These are phyloP conservation scores for Daedaleopsis sinensis DNA, from an alignment of 768 basidiomycete species.

Conservation along the genomic window DNA sequence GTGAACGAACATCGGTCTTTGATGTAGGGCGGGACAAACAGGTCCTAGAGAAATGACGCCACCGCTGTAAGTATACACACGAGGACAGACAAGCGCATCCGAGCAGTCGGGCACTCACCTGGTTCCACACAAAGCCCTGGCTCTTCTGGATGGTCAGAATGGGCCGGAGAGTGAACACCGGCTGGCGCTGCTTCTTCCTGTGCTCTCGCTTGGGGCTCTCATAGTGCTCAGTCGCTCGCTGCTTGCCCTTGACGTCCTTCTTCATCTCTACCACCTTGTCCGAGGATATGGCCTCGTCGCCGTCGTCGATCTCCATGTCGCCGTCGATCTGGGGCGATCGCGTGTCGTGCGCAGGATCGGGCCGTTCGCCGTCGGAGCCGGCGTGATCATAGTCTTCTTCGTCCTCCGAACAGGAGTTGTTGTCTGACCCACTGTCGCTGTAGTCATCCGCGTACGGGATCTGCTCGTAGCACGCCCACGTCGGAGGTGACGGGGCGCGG, in stretches of 20 bases:
- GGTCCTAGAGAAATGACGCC: slow-evolving; percentile 51
- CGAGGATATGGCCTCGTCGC: slow-evolving; percentile 37
- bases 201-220: slow-evolving; percentile 51
- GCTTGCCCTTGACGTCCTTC: slow-evolving; percentile 79
- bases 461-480: slow-evolving; percentile 92
- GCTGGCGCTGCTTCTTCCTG: slow-evolving; percentile 56
- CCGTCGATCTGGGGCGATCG: slow-evolving; percentile 35
- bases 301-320: slow-evolving; percentile 57
- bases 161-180: slow-evolving; percentile 68
- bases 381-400: slow-evolving; percentile 59
- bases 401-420: slow-evolving; percentile 74
- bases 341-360: slow-evolving; percentile 31
- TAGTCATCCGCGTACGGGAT: slow-evolving; percentile 71
- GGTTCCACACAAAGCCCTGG: slow-evolving; percentile 92
- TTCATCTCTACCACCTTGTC: slow-evolving; percentile 44
- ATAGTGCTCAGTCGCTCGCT: slow-evolving; percentile 71
- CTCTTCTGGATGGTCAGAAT: slow-evolving; percentile 86
- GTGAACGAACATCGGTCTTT: slow-evolving; percentile 81
- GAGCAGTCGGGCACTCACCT: slow-evolving; percentile 49
- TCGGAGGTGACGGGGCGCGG: slow-evolving; percentile 80
- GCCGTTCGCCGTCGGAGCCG: slow-evolving; percentile 28
- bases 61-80: neutral
- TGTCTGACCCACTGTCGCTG: slow-evolving; percentile 55
- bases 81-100: neutral
- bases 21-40: slow-evolving; percentile 87